Evolutionary conservation across 306 rosid species (phyloP).

Genomic region (Neltuma alba): DNA sequence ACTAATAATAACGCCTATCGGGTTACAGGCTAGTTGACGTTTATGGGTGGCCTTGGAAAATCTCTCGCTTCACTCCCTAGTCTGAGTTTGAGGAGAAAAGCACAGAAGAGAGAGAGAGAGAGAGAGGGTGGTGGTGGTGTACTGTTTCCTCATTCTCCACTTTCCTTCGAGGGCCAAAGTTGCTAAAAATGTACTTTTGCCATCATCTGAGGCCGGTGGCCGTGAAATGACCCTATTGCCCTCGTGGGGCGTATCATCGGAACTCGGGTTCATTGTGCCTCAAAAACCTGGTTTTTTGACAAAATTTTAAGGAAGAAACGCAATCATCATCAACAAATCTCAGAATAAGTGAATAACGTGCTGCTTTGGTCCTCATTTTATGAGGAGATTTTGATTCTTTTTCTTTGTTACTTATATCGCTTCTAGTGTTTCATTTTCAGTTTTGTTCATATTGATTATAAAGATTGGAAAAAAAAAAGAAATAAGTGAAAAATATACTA

Average conservation of each 20-base stretch:
- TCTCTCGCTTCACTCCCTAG: not conserved
- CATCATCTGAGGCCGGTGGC: not conserved
- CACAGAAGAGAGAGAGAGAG: conserved; percentile 7
- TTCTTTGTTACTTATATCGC: no score
- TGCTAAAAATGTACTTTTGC: conserved; percentile 47
- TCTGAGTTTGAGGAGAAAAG: conserved; percentile 11
- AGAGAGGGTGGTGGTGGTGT: not conserved
- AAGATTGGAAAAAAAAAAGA: no score
- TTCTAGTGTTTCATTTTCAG: no score
- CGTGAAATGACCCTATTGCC: conserved; percentile 10
- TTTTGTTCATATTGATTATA: no score
- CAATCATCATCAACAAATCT: no score
- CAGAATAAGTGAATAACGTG: no score
- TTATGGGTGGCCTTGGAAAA: not conserved
- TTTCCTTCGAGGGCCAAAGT: conserved; percentile 37
- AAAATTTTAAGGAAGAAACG: no score
- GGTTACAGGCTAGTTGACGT: not conserved
- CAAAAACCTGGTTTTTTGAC: no score
- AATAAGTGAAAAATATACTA: no score
- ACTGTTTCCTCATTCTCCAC: conserved; percentile 33
- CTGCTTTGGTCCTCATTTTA: no score
- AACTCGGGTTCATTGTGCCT: not conserved
- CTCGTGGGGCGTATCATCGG: not conserved
- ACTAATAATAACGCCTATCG: not conserved
- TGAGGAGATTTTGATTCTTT: no score